Evolutionary conservation across 129 eudicot species (phyloP), one percentile per base, ranked within the genome.

Genomic region (Pseudognaphalium luteoalbum): DNA sequence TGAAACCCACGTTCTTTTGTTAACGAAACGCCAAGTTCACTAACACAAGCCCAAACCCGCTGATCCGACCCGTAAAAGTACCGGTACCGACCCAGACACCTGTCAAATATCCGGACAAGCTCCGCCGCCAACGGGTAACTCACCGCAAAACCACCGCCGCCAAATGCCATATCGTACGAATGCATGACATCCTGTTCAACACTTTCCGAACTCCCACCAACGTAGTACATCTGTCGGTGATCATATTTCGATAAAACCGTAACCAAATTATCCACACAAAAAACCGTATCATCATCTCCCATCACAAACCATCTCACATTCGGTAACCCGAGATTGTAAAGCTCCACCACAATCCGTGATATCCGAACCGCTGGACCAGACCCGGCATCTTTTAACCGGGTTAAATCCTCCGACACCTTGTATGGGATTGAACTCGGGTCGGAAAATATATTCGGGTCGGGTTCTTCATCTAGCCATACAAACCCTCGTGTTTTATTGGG

Each of bases 271-370:
- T 94, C 96, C 0, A 77, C 8, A 56, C 89, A 94, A 59, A 94
- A 94, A 70, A 91, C 90, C 51, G 98, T 94, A 41, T 94, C 98
- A 47, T 94, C 98, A 63, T 94, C 98, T 0, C 98, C 98, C 98
- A 94, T 88, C 6, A 94, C 98, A 69, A 91, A 89, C 98, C 98
- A 94, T 70, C 96, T 77, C 68, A 87, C 97, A 22, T 76, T 76
- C 2, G 92, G 88, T 39, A 87, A 66, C 72, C 93, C 83, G 42
- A 81, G 79, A 72, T 81, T 77, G 67, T 87, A 94, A 29, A 68
- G 33, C 33, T 91, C 98, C 75, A 72, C 15, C 29, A 91, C 83
- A 12, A 94, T 85, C 82, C 98, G 80, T 34, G 98, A 85, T 7
- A 94, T 87, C 76, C 98, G 83, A 37, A 88, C 97, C 29, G 90